Percentiles rank a stretch among this genome's conserved stretches.
These are phyloP conservation scores for Rubroboletus pulcherrimus DNA, from an alignment of 768 basidiomycete genomes.

Conservation along the genomic window DNA sequence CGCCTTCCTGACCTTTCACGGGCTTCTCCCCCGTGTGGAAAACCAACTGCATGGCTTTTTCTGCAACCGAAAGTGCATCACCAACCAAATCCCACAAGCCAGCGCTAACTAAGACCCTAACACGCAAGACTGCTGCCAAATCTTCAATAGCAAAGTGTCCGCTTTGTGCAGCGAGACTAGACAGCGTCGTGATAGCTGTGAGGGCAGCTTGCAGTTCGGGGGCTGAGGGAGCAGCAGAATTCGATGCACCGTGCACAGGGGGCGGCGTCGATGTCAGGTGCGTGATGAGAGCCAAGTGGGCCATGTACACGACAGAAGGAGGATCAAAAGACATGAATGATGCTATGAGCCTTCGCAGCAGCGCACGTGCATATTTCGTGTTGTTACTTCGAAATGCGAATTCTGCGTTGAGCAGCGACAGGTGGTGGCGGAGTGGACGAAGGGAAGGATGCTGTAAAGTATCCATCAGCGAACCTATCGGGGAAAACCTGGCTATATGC, in stretches of 20 bases:
- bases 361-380: constrained; percentile 57
- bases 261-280: constrained; percentile 32
- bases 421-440: constrained; percentile 52
- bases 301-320: constrained; percentile 49
- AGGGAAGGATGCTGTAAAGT: constrained; percentile 58
- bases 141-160: constrained; percentile 43
- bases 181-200: constrained; percentile 32
- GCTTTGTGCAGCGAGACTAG: constrained; percentile 28
- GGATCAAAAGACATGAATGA: constrained; percentile 47
- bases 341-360: constrained; percentile 51
- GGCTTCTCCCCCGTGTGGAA: constrained; percentile 17
- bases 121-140: constrained; percentile 51
- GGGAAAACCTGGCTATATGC: constrained; percentile 5
- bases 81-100: constrained; percentile 52
- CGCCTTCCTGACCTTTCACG: neutral
- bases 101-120: constrained; percentile 52
- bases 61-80: constrained; percentile 45
- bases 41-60: constrained; percentile 46
- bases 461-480: constrained; percentile 1
- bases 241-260: neutral
- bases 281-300: constrained; percentile 54
- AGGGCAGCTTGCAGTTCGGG: constrained; percentile 32
- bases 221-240: neutral
- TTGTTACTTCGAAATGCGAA: constrained; percentile 44
- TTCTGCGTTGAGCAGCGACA: constrained; percentile 60